Evolutionary conservation across 140 eudicot genomes (phyloP).

Genomic region (Artemisia princeps): DNA sequence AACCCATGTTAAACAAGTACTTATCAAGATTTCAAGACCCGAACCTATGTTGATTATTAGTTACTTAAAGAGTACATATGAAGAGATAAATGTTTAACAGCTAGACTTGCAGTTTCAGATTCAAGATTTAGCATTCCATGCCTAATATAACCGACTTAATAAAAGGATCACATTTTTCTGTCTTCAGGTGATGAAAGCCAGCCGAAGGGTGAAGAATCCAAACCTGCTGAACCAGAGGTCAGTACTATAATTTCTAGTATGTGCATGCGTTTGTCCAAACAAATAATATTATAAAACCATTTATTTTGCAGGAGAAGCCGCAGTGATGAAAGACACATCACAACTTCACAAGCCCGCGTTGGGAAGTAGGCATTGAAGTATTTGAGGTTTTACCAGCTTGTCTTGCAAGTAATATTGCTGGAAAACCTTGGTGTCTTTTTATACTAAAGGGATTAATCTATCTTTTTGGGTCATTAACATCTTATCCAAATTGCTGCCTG

Average conservation of each 20-base stretch:
- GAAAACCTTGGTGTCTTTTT: constrained; percentile 8
- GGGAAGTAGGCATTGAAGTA: constrained; percentile 18
- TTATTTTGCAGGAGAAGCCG: constrained; percentile 19
- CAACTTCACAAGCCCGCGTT: background rate
- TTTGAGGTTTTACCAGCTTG: constrained; percentile 11
- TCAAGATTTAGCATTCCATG: background rate
- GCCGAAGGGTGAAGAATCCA: constrained; percentile 60
- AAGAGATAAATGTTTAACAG: no score
- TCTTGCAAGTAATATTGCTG: constrained; percentile 21
- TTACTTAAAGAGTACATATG: no score
- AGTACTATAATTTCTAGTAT: constrained; percentile 11
- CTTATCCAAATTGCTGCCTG: constrained; percentile 20
- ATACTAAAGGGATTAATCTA: constrained; percentile 5
- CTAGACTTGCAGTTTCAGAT: background rate
- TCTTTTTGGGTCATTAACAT: constrained; percentile 7
- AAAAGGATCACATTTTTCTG: background rate
- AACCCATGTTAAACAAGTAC: no score
- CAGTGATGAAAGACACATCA: constrained; percentile 16
- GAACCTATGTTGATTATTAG: no score
- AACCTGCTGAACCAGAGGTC: constrained; percentile 57
- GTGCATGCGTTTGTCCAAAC: background rate
- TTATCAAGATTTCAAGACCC: no score
- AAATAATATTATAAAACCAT: background rate
- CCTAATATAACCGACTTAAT: background rate
- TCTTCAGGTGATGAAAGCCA: constrained; percentile 71